Evolutionary conservation across 805 yeast species (phyloP).

Genomic region (Hanseniaspora opuntiae): DNA sequence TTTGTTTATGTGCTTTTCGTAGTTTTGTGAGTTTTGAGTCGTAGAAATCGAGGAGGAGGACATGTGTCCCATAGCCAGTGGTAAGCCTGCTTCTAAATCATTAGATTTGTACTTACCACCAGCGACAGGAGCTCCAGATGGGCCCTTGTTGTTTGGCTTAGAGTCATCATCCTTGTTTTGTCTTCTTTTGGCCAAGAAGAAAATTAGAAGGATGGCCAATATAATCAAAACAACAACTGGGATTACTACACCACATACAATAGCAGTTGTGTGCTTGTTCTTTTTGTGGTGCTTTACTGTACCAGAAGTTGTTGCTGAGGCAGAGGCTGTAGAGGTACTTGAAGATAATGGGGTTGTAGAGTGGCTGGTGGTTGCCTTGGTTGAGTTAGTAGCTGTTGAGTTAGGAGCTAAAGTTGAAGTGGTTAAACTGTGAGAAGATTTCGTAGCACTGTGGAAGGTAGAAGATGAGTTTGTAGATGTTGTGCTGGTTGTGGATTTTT

Average conservation of each 20-base stretch:
- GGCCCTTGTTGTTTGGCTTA: slow-evolving; percentile 26
- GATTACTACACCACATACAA: slow-evolving; percentile 80
- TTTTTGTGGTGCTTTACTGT: slow-evolving; percentile 13
- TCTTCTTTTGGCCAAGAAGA: slow-evolving; percentile 41
- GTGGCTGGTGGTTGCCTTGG: slow-evolving; percentile 25
- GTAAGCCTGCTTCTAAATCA: slow-evolving; percentile 25
- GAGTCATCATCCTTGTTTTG: slow-evolving; percentile 23
- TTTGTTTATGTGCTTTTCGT: slow-evolving; percentile 22
- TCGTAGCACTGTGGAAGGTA: background rate
- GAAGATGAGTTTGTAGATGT: background rate
- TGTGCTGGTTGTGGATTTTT: slow-evolving; percentile 14
- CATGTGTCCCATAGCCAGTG: slow-evolving; percentile 19
- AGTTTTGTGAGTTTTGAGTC: slow-evolving; percentile 39
- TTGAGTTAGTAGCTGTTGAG: background rate
- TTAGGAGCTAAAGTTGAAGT: slow-evolving; percentile 18
- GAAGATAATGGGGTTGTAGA: slow-evolving; percentile 23
- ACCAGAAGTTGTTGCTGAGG: slow-evolving; percentile 16
- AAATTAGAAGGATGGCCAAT: slow-evolving; percentile 36
- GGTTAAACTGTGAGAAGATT: slow-evolving; percentile 16
- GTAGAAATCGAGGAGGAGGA: slow-evolving; percentile 38
- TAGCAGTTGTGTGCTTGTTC: slow-evolving; percentile 51
- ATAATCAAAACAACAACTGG: slow-evolving; percentile 47
- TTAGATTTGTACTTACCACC: slow-evolving; percentile 20
- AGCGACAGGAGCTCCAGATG: slow-evolving; percentile 27
- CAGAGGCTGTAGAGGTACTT: slow-evolving; percentile 21